Evolutionary conservation across 768 basidiomycete genomes (phyloP), one percentile per base, ranked within the genome.

Genomic region (Kwoniella pini): DNA sequence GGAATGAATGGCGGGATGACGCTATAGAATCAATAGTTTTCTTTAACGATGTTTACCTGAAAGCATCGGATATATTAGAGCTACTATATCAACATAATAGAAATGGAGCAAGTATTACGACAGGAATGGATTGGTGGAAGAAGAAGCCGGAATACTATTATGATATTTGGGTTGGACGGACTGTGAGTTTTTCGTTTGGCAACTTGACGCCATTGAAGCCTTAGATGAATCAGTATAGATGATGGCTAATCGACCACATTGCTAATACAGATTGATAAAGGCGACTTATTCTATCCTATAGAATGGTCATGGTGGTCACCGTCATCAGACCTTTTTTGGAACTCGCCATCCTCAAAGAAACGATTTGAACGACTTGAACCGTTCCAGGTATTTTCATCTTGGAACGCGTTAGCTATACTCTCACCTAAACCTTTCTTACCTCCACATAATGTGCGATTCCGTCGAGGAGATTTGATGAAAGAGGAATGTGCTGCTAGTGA

Each of bases 201-300:
- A n/a, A n/a, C n/a, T n/a, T n/a, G n/a, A n/a, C n/a, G n/a, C n/a
- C n/a, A n/a, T n/a, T n/a, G n/a, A n/a, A n/a, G n/a, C n/a, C n/a
- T n/a, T n/a, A 10, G 11, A 10, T 43, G 11, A 15, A 6, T 39
- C 30, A 5, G 11, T 19, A 19, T 54, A 12, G 10, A 24, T 46
- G 3, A 46, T 46, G 24, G 7, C 17, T 11, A 4, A 10, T 46
- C 44, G 4, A n/a, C 38, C 1, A 22, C 11, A n/a, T n/a, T n/a
- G n/a, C n/a, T n/a, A n/a, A n/a, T n/a, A 19, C 43, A 72, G 71
- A 63, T 70, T 38, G 70, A 74, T 44, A 63, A 58, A 1, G 72
- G 72, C 12, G 77, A 78, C 40, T 56, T 78, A 6, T 78, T 78
- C 62, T 78, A 78, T 62, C 72, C 77, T 4, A 77, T 78, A 33